Evolutionary conservation across 164 flowering plant genomes (phyloP).

Genomic region (Liriodendron chinense): DNA sequence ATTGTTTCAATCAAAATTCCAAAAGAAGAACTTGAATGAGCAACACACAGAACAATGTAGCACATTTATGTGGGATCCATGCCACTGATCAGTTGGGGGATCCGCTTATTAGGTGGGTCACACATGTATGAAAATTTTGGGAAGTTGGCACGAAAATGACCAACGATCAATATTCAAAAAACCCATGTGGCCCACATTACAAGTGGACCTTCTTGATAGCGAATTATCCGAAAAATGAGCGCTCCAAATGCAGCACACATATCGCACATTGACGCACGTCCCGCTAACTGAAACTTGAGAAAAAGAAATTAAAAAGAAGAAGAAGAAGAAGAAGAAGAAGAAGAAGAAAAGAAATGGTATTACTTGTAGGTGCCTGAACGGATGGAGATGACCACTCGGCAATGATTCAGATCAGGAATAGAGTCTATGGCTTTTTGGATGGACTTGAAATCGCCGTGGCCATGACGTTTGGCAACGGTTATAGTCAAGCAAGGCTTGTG

Average conservation of each 20-base stretch:
- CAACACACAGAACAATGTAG: not conserved
- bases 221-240: too few relatives aligned
- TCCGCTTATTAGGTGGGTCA: not conserved
- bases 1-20: conserved; percentile 1
- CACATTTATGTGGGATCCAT: not conserved
- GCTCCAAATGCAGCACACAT: not conserved
- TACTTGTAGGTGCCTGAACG: conserved; percentile 54
- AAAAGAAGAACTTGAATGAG: not conserved
- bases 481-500: conserved; percentile 35
- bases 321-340: too few relatives aligned
- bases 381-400: conserved; percentile 50
- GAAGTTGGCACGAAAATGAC: not conserved
- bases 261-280: not conserved
- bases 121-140: not conserved
- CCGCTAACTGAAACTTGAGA: not conserved
- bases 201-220: too few relatives aligned
- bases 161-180: not conserved
- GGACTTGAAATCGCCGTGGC: conserved; percentile 27
- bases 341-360: not conserved
- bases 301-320: too few relatives aligned
- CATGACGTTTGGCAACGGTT: conserved; percentile 36
- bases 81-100: not conserved
- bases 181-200: not conserved
- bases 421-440: conserved; percentile 52
- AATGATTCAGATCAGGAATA: conserved; percentile 34